A percentile compares a stretch with the other conserved stretches of the same genome.
phyloP scores from a whole-genome alignment of 345 rosid genomes.

The Psidium guajava region DNA sequence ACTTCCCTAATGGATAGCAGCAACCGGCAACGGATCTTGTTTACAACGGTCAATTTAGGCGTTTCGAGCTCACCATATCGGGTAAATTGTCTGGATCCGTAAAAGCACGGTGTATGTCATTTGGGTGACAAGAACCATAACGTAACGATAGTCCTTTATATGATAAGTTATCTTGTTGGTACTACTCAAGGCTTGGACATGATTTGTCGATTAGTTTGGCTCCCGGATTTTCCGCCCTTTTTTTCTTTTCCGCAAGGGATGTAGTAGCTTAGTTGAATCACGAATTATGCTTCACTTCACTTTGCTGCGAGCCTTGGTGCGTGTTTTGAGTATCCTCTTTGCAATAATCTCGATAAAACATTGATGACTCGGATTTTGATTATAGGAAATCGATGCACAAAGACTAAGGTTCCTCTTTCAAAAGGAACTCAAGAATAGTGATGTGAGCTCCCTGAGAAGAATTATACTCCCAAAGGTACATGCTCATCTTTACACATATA shows the following conservation, averaged over 20 bases:
- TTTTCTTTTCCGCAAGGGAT: not conserved
- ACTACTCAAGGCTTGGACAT: not conserved
- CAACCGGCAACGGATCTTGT: not conserved
- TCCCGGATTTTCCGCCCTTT: not conserved
- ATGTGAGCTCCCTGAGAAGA: conserved; percentile 80
- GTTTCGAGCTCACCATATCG: not conserved
- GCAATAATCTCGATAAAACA: not conserved
- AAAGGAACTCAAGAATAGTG: conserved; percentile 92
- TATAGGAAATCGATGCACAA: conserved; percentile 58
- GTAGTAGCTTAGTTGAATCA: not conserved
- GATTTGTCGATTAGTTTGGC: not conserved
- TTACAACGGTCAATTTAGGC: not conserved
- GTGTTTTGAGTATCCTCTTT: not conserved
- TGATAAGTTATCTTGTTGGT: not conserved
- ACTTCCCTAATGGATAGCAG: not conserved
- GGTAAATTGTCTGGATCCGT: not conserved
- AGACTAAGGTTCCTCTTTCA: conserved; percentile 75
- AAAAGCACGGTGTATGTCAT: not conserved
- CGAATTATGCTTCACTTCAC: not conserved
- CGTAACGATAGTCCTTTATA: not conserved
- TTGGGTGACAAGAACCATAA: not conserved
- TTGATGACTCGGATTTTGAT: not conserved
- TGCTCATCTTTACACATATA: not conserved
- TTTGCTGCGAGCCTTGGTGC: not conserved
- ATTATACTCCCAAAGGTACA: conserved; percentile 94